Conservation (phyloP, 2,329 filamentous ascomycete genomes). For the Alternaria burnsii region DNA sequence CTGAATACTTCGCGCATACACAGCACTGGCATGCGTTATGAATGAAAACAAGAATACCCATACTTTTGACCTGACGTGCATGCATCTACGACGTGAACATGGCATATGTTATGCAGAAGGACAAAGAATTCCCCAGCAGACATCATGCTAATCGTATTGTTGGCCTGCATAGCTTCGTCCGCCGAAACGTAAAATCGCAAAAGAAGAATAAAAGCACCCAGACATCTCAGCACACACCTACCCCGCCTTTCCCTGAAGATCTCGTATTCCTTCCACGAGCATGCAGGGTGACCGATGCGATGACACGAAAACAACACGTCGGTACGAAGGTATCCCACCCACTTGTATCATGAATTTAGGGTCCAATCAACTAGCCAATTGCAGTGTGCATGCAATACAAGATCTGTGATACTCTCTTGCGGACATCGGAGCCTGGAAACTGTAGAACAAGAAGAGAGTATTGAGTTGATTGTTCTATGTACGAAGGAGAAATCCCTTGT, state of each 20-base stretch:
- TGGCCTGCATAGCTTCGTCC: background rate
- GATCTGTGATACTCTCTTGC: background rate
- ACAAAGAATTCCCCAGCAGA: background rate
- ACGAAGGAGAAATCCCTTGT: too few relatives aligned
- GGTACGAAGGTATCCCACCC: background rate
- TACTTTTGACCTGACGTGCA: background rate
- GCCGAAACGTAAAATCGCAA: background rate
- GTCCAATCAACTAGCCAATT: background rate
- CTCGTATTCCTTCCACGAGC: background rate
- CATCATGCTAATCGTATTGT: background rate
- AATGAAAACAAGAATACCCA: slow-evolving; percentile 12
- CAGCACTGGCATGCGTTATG: slow-evolving; percentile 22
- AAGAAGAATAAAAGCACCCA: background rate
- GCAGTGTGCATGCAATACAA: background rate
- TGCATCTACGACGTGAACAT: background rate
- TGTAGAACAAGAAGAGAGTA: too few relatives aligned
- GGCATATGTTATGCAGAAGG: background rate
- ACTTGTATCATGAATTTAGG: background rate
- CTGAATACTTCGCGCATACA: slow-evolving; percentile 20
- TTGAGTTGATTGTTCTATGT: too few relatives aligned
- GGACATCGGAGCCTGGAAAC: background rate
- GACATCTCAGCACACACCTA: background rate
- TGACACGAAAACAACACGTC: background rate
- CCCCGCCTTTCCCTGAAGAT: background rate
- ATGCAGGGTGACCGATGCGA: background rate